Conservation (phyloP, 768 basidiomycete genomes). For the Trametes meyenii region DNA sequence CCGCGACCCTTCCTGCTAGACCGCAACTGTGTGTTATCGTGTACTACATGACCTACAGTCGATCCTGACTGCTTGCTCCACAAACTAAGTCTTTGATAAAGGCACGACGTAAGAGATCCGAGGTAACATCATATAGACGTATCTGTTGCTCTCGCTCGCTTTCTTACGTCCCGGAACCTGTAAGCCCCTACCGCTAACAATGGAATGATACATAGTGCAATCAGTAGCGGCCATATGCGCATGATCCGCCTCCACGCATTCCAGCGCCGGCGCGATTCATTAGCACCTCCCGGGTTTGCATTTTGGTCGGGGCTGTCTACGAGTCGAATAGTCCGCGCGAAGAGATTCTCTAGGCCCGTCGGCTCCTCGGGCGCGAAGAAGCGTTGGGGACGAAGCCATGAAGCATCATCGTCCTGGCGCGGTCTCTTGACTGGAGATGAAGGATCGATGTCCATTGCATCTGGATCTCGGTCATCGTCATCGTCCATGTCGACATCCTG, state of each 20-base stretch:
- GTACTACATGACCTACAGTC: background rate
- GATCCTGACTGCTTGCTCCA: background rate
- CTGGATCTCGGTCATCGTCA: constrained; percentile 37
- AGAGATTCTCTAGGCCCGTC: constrained; percentile 73
- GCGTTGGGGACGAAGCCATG: constrained; percentile 67
- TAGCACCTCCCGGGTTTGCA: background rate
- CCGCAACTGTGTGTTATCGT: too few relatives aligned
- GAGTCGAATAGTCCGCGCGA: constrained; percentile 54
- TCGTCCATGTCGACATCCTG: constrained; percentile 32
- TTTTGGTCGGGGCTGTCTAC: constrained; percentile 27
- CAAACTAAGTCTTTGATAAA: background rate
- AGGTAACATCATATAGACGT: background rate
- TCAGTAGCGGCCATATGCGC: constrained; percentile 10
- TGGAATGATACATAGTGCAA: constrained; percentile 15
- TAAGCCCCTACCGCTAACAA: constrained; percentile 8
- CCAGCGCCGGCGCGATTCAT: background rate
- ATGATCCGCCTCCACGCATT: background rate
- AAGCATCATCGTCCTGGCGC: constrained; percentile 39
- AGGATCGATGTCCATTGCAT: constrained; percentile 61
- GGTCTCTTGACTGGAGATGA: constrained; percentile 23
- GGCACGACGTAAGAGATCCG: too few relatives aligned
- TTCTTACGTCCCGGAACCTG: constrained; percentile 19
- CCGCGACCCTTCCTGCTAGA: too few relatives aligned
- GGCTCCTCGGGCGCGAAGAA: constrained; percentile 81
- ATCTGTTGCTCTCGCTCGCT: background rate